Base-by-base conservation (phyloP, 345 rosid species). In the Anacardium occidentale region DNA sequence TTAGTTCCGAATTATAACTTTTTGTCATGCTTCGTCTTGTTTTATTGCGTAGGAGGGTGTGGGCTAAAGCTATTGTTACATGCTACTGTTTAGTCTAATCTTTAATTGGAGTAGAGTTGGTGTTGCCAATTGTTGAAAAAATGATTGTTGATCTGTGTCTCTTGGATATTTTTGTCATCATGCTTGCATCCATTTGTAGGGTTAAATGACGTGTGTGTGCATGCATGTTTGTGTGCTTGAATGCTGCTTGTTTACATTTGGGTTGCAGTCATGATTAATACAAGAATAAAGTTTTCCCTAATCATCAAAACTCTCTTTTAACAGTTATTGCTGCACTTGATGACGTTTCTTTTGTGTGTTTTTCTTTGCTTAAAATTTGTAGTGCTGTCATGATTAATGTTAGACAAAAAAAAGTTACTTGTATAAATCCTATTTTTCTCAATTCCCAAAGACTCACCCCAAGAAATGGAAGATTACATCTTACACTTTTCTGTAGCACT, bases 331-430 rank as follows among this genome's bases (percentile, higher is more conserved):
- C 10, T 25, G 57, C 32, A 59, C 58, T 71, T 60, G 65, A 71
- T 71, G 66, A 13, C 24, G 24, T 57, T 56, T 24, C 42, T 17
- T 56, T 26, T 69, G 32, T 26, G 51, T 55, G 26, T 25, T 34
- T 50, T 62, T 63, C 26, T 40, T 21, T 64, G 76, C 40, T 55
- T 74, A 29, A 45, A 11, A 56, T 45, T 48, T 71, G 60, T 44
- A 4, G 48, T 71, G 40, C 8, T 62, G 50, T 74, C 66, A 66
- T 47, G 66, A 58, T 66, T 66, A 48, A 48, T 52, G 6, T 29
- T 56, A 55, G 66, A 22, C 54, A 22, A 25, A 25, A 5, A 7
- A 72, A 74, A 44, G 70, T 74, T 47, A 15, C 17, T 2, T 21
- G 29, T 34, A 10, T 7, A 20, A 57, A 45, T 48, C 32, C 70